Evolutionary conservation across 2,329 filamentous ascomycete genomes (phyloP).

Genomic region (Clarireedia homoeocarpa): DNA sequence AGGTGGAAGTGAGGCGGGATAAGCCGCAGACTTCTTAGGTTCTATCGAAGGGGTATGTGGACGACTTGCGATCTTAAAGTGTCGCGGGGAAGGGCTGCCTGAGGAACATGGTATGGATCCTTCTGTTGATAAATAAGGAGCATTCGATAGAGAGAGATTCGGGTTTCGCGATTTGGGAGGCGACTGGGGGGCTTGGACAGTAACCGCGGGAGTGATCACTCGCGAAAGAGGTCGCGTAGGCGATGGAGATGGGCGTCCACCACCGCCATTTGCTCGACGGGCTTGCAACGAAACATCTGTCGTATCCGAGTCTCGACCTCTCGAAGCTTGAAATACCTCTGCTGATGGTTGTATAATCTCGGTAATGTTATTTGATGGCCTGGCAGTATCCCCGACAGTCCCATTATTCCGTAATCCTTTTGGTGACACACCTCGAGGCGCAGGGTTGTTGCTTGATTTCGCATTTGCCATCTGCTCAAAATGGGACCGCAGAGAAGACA

Average conservation of each 20-base stretch:
- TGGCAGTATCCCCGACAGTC: conserved; percentile 14
- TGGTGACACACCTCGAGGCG: conserved; percentile 22
- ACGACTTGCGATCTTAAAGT: conserved; percentile 48
- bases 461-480: conserved; percentile 68
- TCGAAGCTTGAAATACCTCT: conserved; percentile 15
- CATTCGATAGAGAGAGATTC: conserved; percentile 19
- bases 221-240: conserved; percentile 17
- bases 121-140: conserved; percentile 23
- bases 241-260: conserved; percentile 23
- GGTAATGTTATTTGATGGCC: conserved; percentile 11
- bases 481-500: conserved; percentile 71
- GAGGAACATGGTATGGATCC: conserved; percentile 31
- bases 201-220: conserved; percentile 47
- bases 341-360: conserved; percentile 15
- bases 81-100: conserved; percentile 32
- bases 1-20: conserved; percentile 43
- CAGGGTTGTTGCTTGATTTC: conserved; percentile 31
- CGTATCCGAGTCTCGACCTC: conserved; percentile 22
- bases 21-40: conserved; percentile 40
- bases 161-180: conserved; percentile 43
- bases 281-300: conserved; percentile 19
- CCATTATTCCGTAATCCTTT: conserved; percentile 18
- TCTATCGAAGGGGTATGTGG: conserved; percentile 46
- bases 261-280: conserved; percentile 17
- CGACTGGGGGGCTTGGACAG: conserved; percentile 62